A percentile compares a stretch with the other conserved stretches of the same genome.
Conservation (phyloP, 257 asterid genomes). For the Nicotiana tabacum region DNA sequence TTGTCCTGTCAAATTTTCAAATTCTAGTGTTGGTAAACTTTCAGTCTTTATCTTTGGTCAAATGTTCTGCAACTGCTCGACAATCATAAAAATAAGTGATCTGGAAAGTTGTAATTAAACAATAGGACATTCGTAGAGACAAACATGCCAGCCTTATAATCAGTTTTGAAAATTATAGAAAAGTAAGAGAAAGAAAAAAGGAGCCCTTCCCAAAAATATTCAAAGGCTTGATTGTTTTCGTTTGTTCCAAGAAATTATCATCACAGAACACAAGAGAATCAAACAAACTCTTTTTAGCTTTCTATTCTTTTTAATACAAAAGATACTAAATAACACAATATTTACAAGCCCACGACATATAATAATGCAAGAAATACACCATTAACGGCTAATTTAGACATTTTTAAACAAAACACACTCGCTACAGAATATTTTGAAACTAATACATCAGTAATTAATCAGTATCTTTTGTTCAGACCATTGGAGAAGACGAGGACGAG, state of each 20-base stretch:
- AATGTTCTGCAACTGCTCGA: constrained; percentile 21
- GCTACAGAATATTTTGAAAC: not conserved
- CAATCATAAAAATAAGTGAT: constrained; percentile 24
- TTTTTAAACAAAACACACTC: not conserved
- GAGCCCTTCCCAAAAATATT: not conserved
- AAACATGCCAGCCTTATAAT: constrained; percentile 28
- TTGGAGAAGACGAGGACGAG: constrained; percentile 14
- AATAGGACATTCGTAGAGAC: constrained; percentile 30
- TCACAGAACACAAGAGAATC: constrained; percentile 22
- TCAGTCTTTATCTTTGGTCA: not conserved
- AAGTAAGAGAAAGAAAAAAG: constrained; percentile 21
- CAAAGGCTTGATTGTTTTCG: constrained; percentile 7
- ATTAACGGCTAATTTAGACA: not conserved
- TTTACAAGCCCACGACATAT: not conserved
- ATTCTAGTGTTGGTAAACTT: not conserved
- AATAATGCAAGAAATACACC: not conserved
- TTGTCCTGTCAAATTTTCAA: not conserved
- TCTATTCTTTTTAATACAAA: not conserved
- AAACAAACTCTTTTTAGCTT: not conserved
- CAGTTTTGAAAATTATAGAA: constrained; percentile 18
- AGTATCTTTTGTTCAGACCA: constrained; percentile 12
- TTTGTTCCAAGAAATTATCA: constrained; percentile 35
- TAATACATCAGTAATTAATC: constrained; percentile 1
- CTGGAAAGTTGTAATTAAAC: constrained; percentile 37
- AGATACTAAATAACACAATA: constrained; percentile 2